A percentile compares a stretch with the other conserved stretches of the same genome.
Evolutionary conservation across 23 red algal genomes (phyloP).

Genomic region (Gracilaria vermiculophylla): DNA sequence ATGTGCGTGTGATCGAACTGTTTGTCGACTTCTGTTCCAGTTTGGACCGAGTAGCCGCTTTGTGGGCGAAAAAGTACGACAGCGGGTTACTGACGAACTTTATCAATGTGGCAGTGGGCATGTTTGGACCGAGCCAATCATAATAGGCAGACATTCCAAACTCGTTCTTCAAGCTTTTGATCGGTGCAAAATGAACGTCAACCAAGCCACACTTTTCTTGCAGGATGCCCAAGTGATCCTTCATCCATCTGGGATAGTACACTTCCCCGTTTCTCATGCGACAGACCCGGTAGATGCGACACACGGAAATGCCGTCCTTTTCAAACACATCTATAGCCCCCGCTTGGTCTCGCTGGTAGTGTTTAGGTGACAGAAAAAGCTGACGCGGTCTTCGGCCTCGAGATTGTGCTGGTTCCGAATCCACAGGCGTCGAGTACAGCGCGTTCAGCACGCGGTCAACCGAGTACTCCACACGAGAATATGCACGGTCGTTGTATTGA

Average conservation of each 20-base stretch:
- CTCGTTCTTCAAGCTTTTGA: constrained; percentile 31
- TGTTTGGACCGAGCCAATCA: constrained; percentile 49
- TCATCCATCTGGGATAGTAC: constrained; percentile 39
- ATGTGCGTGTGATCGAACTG: background rate
- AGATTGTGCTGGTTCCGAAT: background rate
- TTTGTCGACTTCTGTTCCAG: background rate
- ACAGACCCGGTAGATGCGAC: constrained; percentile 50
- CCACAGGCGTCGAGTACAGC: background rate
- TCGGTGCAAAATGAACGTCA: constrained; percentile 33
- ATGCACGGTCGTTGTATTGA: background rate
- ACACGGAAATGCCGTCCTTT: background rate
- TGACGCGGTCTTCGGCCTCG: background rate
- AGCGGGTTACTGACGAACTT: constrained; percentile 33
- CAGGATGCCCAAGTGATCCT: background rate
- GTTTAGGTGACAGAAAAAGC: constrained; percentile 2
- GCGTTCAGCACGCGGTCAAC: background rate
- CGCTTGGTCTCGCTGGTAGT: constrained; percentile 34
- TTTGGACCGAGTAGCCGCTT: background rate
- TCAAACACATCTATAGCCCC: constrained; percentile 51
- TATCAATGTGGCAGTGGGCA: constrained; percentile 17
- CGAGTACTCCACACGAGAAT: background rate
- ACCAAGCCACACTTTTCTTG: constrained; percentile 28
- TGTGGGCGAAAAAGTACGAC: constrained; percentile 39
- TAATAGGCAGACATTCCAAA: constrained; percentile 1
- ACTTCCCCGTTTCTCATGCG: background rate